These are phyloP conservation scores for Hypomontagnella monticulosa DNA, from an alignment of 495 filamentous ascomycete species.

Conservation along the genomic window DNA sequence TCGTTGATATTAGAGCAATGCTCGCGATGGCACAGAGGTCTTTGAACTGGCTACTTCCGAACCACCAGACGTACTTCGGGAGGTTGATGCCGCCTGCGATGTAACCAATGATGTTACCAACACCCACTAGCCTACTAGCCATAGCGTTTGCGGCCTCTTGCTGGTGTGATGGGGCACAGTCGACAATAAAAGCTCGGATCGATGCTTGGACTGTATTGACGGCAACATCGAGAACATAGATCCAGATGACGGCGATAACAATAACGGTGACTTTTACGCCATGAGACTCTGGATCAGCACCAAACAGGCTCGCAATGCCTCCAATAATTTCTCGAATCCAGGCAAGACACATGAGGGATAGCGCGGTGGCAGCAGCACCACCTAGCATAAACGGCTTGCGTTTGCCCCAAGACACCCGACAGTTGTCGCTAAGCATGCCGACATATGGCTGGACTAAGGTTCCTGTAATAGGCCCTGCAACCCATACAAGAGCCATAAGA, in stretches of 20 bases:
- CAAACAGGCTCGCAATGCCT: slow-evolving; percentile 75
- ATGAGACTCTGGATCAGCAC: slow-evolving; percentile 68
- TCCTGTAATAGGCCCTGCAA: slow-evolving; percentile 88
- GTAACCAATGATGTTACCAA: slow-evolving; percentile 89
- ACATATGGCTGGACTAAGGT: slow-evolving; percentile 93
- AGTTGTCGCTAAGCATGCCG: slow-evolving; percentile 89
- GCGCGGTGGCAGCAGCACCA: slow-evolving; percentile 75
- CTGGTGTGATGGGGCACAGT: slow-evolving; percentile 87
- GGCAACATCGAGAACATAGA: slow-evolving; percentile 88
- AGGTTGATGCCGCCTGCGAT: slow-evolving; percentile 83
- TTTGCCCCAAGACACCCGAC: slow-evolving; percentile 81
- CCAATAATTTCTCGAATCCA: slow-evolving; percentile 84
- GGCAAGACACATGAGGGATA: slow-evolving; percentile 77
- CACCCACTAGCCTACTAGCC: slow-evolving; percentile 80
- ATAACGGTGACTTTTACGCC: slow-evolving; percentile 70
- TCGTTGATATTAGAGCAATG: slow-evolving; percentile 70
- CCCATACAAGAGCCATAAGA: slow-evolving; percentile 93
- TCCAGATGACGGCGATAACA: slow-evolving; percentile 77
- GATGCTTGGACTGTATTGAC: slow-evolving; percentile 96
- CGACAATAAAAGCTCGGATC: slow-evolving; percentile 89
- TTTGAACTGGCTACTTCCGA: slow-evolving; percentile 89
- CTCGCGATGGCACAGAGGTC: slow-evolving; percentile 84
- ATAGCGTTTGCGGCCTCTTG: slow-evolving; percentile 88
- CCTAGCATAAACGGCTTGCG: slow-evolving; percentile 88
- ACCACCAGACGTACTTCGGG: slow-evolving; percentile 72